Evolutionary conservation across 169 alveolate species (phyloP), one percentile per base, ranked within the genome.

Genomic region (Eimeria praecox): DNA sequence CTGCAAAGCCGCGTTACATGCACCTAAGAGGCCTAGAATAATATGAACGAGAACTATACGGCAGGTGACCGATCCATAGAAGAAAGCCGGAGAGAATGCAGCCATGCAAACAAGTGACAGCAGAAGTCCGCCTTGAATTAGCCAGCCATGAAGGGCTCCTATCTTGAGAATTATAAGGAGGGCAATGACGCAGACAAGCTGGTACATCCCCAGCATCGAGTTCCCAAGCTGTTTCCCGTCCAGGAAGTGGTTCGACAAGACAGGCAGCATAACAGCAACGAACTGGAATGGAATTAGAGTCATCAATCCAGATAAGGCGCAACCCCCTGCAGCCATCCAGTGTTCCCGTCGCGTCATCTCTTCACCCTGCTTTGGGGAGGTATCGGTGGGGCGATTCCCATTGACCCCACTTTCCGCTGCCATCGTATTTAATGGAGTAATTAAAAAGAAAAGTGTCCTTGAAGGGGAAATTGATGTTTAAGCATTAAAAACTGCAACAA

Each of bases 61-160:
- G 93, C 75, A 87, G 93, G 78, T 33, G 35, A 87, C 22, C 42
- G 75, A 22, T 14, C 93, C 93, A 38, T 62, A 87, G 64, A 87
- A 87, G 82, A 87, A 40, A 42, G 66, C 78, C 46, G 93, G 93
- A 24, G 93, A 46, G 78, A 87, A 40, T 6, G 93, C 93, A n/a
- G 83, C 93, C 93, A 87, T 87, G 80, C 93, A 87, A 1, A 62
- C 71, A 8, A 87, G 80, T 5, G 93, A 87, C 38, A 87, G 8
- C 82, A 56, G 20, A 46, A 87, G 93, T n/a, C 82, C 93, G 3
- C 83, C 93, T n/a, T 87, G 82, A 87, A 87, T 87, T 9, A 87
- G 93, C 93, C 93, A 87, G 59, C 73, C 20, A 42, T 87, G 93
- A 18, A 87, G 93, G 20, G 82, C 56, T n/a, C 93, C 93, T n/a